phyloP scores from a whole-genome alignment of 352 stramenopile species.

The Phytophthora multivora region DNA sequence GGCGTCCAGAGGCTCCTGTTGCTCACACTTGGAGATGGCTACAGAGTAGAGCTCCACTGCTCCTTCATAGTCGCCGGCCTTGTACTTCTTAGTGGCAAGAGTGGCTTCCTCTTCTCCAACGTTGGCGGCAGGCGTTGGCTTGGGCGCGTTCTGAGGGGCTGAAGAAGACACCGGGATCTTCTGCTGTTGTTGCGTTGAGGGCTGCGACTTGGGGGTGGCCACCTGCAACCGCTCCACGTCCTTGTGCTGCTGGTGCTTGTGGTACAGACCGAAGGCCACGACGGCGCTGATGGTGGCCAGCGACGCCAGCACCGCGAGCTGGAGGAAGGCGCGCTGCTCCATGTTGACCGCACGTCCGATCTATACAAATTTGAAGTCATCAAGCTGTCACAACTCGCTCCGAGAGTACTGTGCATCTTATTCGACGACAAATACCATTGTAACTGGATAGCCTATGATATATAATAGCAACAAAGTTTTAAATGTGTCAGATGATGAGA shows the following conservation, averaged over 20 bases:
- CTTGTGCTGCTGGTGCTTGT: slow-evolving; percentile 35
- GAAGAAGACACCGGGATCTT: slow-evolving; percentile 17
- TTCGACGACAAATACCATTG: not conserved
- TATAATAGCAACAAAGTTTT: too few relatives aligned
- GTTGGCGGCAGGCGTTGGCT: slow-evolving; percentile 23
- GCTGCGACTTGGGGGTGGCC: slow-evolving; percentile 19
- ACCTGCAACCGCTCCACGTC: slow-evolving; percentile 39
- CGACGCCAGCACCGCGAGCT: slow-evolving; percentile 75
- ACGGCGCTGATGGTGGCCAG: slow-evolving; percentile 70
- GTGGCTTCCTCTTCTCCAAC: slow-evolving; percentile 69
- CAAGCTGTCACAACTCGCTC: too few relatives aligned
- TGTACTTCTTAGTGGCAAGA: slow-evolving; percentile 80
- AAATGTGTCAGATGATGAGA: too few relatives aligned
- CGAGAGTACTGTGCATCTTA: not conserved
- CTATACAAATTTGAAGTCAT: slow-evolving; percentile 13
- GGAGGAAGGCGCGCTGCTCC: slow-evolving; percentile 60
- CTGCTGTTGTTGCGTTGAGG: slow-evolving; percentile 32
- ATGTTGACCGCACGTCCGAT: slow-evolving; percentile 24
- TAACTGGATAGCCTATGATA: too few relatives aligned
- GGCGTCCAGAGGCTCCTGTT: slow-evolving; percentile 57
- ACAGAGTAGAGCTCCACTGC: slow-evolving; percentile 74
- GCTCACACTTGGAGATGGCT: slow-evolving; percentile 67
- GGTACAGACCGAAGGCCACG: slow-evolving; percentile 57
- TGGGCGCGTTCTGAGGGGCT: slow-evolving; percentile 34
- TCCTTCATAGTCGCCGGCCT: slow-evolving; percentile 66